Base-by-base conservation (phyloP, 139 green algal species). In the Asterochloris sp. region DNA sequence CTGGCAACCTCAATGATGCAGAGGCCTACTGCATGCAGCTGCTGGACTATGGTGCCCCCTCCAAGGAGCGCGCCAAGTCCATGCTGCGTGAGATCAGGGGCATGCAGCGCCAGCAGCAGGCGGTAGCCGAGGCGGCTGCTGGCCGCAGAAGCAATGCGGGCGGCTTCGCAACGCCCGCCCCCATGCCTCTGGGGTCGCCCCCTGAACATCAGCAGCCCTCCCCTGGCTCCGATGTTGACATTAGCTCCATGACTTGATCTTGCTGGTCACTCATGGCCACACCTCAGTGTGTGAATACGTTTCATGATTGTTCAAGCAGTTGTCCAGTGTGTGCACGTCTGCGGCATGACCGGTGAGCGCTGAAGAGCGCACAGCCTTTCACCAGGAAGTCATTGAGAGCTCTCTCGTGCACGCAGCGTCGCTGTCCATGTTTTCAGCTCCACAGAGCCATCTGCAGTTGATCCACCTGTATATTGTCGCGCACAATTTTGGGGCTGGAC, bases 51-150 rank as follows among this genome's bases (percentile, higher is more conserved):
- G 94, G 93, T 0, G 91, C 90, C 0, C 85, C 87, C 4, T 89
- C 86, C 74, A 97, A 95, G 86, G 94, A 98, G 87, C 69, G 87
- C 0, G 96, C 96, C 28, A 98, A 98, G 84, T 89, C 89, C 0
- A 83, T 96, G 66, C 86, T 98, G 69, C 69, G 92, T 14, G 93
- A 98, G 83, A 91, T 98, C n/a, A 87, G 89, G 11, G 62, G 64
- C 27, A 26, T 85, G 82, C 82, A 85, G 28, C 64, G 79, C 10
- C 79, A 80, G 23, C 76, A 80, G 60, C 76, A 29, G 15, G 61
- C 73, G 23, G 28, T 47, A 60, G 76, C 76, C 24, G 24, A 61
- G 23, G 54, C 76, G 29, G 76, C 60, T 0, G 24, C 54, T 60
- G 60, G 24, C 23, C n/a, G 24, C 23, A 67, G 16, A 54, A 62